Evolutionary conservation across 2,329 filamentous ascomycete species (phyloP).

Genomic region (Neonectria ditissima): DNA sequence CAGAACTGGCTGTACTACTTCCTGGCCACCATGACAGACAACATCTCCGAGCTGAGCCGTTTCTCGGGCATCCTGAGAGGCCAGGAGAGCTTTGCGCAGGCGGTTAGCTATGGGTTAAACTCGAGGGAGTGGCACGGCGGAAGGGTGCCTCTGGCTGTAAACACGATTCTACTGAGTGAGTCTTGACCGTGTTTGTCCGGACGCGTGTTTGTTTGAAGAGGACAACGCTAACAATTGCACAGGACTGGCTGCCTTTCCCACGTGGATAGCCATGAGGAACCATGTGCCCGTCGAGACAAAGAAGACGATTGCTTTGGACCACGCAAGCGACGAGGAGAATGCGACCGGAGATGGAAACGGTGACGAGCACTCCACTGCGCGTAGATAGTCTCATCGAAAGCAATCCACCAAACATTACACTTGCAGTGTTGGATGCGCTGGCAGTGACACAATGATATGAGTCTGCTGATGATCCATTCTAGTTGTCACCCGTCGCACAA

Average conservation of each 20-base stretch:
- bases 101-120: conserved; percentile 54
- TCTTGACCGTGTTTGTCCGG: neutral
- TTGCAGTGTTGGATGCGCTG: no score
- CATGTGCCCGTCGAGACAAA: conserved; percentile 43
- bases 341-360: neutral
- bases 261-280: conserved; percentile 43
- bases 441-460: no score
- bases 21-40: conserved; percentile 65
- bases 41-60: conserved; percentile 63
- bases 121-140: conserved; percentile 53
- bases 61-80: conserved; percentile 55
- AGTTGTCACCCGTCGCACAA: no score
- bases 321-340: conserved; percentile 1
- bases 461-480: no score
- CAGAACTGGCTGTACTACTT: conserved; percentile 70
- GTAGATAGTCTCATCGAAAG: no score
- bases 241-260: conserved; percentile 12
- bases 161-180: conserved; percentile 54
- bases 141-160: conserved; percentile 53
- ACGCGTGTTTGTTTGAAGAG: no score
- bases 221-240: neutral
- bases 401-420: no score
- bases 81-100: conserved; percentile 56
- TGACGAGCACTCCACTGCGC: no score
- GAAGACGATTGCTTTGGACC: neutral